Evolutionary conservation across 2,329 filamentous ascomycete species (phyloP).

Genomic region (Madurella fahalii): DNA sequence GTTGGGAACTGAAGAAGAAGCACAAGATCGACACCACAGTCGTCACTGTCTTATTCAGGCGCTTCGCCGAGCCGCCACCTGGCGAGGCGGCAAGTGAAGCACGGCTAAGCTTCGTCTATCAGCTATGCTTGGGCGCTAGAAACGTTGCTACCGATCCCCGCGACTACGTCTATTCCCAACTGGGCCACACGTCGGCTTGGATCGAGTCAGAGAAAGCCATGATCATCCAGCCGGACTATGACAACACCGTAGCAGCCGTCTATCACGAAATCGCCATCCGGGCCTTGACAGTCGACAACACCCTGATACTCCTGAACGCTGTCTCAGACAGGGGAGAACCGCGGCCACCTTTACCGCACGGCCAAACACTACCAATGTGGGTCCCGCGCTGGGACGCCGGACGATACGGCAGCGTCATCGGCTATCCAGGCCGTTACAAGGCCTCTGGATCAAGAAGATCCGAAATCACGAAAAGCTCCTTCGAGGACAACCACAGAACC

Average conservation of each 20-base stretch:
- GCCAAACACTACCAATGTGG: slow-evolving; percentile 4
- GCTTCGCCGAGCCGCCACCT: slow-evolving; percentile 1
- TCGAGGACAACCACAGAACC: slow-evolving; percentile 6
- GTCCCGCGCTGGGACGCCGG: slow-evolving; percentile 13
- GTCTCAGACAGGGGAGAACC: slow-evolving; percentile 11
- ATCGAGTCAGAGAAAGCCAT: slow-evolving; percentile 7
- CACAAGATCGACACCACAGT: slow-evolving; percentile 8
- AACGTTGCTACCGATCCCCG: slow-evolving; percentile 10
- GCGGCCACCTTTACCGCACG: neutral
- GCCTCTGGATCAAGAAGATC: slow-evolving; percentile 3
- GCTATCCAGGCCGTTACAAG: slow-evolving; percentile 10
- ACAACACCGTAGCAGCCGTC: slow-evolving; percentile 8
- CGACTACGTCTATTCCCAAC: slow-evolving; percentile 11
- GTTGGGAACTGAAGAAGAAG: slow-evolving; percentile 14
- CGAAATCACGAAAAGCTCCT: slow-evolving; percentile 7
- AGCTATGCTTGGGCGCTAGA: slow-evolving; percentile 8
- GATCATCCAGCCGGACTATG: slow-evolving; percentile 14
- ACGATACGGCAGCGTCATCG: slow-evolving; percentile 5
- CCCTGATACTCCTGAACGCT: slow-evolving; percentile 10
- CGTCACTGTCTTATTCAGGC: slow-evolving; percentile 6
- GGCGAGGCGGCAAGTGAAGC: neutral
- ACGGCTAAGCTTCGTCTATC: slow-evolving; percentile 9
- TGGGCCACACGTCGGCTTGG: slow-evolving; percentile 11
- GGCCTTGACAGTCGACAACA: slow-evolving; percentile 7
- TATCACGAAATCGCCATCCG: slow-evolving; percentile 16